Conservation (phyloP, 2,329 filamentous ascomycete species). For the Dothiorella sarmentorum region DNA sequence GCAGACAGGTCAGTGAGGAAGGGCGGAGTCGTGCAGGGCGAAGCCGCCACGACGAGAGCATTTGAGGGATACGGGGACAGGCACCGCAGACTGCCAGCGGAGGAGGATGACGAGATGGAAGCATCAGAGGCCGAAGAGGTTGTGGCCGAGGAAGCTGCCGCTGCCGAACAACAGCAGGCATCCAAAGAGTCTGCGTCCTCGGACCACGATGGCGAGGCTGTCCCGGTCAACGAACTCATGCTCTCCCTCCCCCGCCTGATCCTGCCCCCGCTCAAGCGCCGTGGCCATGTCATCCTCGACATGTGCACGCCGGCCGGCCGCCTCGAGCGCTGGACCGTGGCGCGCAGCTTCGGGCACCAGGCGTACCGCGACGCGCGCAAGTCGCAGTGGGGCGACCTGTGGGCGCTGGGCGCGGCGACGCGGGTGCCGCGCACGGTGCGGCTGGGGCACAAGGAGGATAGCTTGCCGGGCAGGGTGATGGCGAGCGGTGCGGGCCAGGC, state of each 20-base stretch:
- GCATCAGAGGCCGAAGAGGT: neutral
- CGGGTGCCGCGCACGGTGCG: constrained; percentile 61
- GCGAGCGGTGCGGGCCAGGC: neutral
- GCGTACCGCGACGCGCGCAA: constrained; percentile 94
- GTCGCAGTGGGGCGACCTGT: constrained; percentile 85
- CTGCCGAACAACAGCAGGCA: neutral
- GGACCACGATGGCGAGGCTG: constrained; percentile 20
- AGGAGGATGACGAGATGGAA: constrained; percentile 16
- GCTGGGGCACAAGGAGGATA: constrained; percentile 50
- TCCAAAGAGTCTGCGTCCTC: neutral
- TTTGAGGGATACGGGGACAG: constrained; percentile 63
- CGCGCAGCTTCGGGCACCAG: constrained; percentile 72
- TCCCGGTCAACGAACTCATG: constrained; percentile 37
- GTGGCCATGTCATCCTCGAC: constrained; percentile 84
- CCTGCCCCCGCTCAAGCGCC: constrained; percentile 78
- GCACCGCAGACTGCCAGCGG: constrained; percentile 7
- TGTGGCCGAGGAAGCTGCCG: neutral
- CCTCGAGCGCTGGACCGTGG: constrained; percentile 91
- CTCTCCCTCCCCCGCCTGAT: constrained; percentile 75
- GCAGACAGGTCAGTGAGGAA: no score
- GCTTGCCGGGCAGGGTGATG: constrained; percentile 30
- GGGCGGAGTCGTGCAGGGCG: constrained; percentile 46
- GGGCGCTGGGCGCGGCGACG: constrained; percentile 92
- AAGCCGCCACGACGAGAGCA: constrained; percentile 58
- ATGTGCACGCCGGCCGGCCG: constrained; percentile 81